Conservation (phyloP, 257 asterid genomes). For the Solanum stenotomum region DNA sequence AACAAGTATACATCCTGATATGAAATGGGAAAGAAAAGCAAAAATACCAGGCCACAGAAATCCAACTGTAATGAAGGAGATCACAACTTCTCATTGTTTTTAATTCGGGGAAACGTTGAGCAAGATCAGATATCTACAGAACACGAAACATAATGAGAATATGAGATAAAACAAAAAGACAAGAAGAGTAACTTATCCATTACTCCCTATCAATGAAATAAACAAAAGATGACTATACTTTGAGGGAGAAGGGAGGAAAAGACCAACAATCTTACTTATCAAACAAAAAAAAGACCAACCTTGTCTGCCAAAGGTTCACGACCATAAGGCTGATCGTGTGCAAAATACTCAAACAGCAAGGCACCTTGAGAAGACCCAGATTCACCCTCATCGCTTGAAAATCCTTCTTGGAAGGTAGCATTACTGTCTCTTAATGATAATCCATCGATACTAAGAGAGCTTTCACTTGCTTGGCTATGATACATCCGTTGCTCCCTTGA, state of each 20-base stretch:
- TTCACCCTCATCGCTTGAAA: slow-evolving; percentile 89
- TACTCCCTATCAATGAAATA: not conserved
- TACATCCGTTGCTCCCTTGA: slow-evolving; percentile 26
- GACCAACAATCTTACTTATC: not conserved
- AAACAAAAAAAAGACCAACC: slow-evolving; percentile 6
- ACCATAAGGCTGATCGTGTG: slow-evolving; percentile 60
- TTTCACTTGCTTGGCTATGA: slow-evolving; percentile 15
- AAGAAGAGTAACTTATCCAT: not conserved
- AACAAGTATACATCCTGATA: not conserved
- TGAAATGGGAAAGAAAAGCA: not conserved
- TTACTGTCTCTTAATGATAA: slow-evolving; percentile 35
- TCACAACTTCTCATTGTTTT: slow-evolving; percentile 79
- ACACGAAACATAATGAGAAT: not conserved
- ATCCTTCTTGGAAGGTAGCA: slow-evolving; percentile 56
- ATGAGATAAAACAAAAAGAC: not conserved
- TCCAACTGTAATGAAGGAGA: slow-evolving; percentile 80
- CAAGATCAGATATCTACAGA: slow-evolving; percentile 60
- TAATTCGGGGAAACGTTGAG: slow-evolving; percentile 59
- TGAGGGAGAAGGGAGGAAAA: not conserved
- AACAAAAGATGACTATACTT: not conserved
- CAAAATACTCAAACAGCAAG: slow-evolving; percentile 77
- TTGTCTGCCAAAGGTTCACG: slow-evolving; percentile 75
- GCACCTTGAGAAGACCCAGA: slow-evolving; percentile 55
- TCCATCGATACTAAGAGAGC: slow-evolving; percentile 21
- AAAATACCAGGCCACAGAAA: slow-evolving; percentile 88